Percentiles rank a stretch among this genome's conserved stretches.
Evolutionary conservation across 352 stramenopile species (phyloP).

Genomic region (Blastocystis sp.): DNA sequence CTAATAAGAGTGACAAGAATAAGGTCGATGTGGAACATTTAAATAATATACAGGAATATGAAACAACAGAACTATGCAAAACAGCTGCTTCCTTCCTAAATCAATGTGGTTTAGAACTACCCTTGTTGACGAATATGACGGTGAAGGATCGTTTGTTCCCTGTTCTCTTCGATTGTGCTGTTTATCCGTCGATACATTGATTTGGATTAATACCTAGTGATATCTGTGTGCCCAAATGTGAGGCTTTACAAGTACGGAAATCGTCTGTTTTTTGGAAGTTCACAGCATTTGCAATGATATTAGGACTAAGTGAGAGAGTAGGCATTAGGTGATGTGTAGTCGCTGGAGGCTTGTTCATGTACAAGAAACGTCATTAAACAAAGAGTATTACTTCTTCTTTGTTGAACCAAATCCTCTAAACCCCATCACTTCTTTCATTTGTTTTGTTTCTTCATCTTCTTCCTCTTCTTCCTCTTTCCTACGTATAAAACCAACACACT

Average conservation of each 20-base stretch:
- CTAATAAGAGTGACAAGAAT: conserved; percentile 27
- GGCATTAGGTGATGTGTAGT: not conserved
- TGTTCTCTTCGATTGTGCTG: conserved; percentile 6
- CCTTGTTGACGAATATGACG: conserved; percentile 11
- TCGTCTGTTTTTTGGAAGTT: not conserved
- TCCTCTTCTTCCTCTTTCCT: not conserved
- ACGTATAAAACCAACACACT: conserved; percentile 77
- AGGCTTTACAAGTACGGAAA: not conserved
- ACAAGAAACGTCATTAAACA: conserved; percentile 19
- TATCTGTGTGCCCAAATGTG: conserved; percentile 25
- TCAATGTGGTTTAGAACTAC: conserved; percentile 17
- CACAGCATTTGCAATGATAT: not conserved
- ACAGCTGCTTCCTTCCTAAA: not conserved
- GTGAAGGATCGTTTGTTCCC: conserved; percentile 46
- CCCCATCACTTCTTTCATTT: conserved; percentile 27
- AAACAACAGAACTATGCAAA: conserved; percentile 8
- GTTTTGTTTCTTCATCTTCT: conserved; percentile 26
- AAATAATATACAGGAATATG: not conserved
- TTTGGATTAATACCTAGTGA: not conserved
- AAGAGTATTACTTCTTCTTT: conserved; percentile 38
- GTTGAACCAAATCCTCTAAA: conserved; percentile 9
- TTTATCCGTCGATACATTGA: not conserved
- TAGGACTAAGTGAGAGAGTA: conserved; percentile 5
- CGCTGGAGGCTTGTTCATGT: conserved; percentile 29
- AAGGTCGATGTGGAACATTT: not conserved